Evolutionary conservation across 2,329 filamentous ascomycete species (phyloP), one percentile per base, ranked within the genome.

Genomic region (Emmonsiellopsis sp.): DNA sequence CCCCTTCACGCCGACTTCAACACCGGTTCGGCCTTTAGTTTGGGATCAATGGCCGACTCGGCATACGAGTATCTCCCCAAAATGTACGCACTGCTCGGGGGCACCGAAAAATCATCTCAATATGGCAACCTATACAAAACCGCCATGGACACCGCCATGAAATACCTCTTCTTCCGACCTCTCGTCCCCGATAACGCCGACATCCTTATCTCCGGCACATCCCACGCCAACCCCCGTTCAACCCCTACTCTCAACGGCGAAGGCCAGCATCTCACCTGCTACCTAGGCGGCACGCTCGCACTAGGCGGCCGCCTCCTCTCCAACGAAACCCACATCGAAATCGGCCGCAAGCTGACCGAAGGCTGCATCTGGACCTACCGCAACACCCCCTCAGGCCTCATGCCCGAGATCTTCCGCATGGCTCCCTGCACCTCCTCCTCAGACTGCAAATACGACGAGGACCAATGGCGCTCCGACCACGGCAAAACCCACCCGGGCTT

Each of bases 131-230:
- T 95, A 70, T 89, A 94, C 65, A 76, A 84, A 53, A 80, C 80
- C 55, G 79, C 83, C 4, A 79, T 84, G 42, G 80, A 85, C 6
- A 82, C 83, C 0, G 81, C 85, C 36, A 86, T 86, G 59, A 78
- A 88, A 58, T 79, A 86, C 67, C 76, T 95, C 9, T 80, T 95
- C 53, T 95, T 82, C 70, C 80, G 85, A 6, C 89, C 90, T 0
- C 85, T 93, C 81, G 78, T 83, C 21, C 78, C 82, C 7, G 79
- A 80, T 34, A 49, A 49, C n/a, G 74, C 80, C 50, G 81, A 92
- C 55, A 80, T 93, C n/a, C 76, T 93, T 3, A 83, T 93, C 57
- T 81, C 87, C 66, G 74, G 46, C 21, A 5, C 37, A 27, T 27
- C 34, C 14, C 10, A 11, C 11, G 46, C 7, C 10, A 5, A 5